phyloP scores from a whole-genome alignment of 495 filamentous ascomycete genomes.

The Talaromyces trachyspermus region DNA sequence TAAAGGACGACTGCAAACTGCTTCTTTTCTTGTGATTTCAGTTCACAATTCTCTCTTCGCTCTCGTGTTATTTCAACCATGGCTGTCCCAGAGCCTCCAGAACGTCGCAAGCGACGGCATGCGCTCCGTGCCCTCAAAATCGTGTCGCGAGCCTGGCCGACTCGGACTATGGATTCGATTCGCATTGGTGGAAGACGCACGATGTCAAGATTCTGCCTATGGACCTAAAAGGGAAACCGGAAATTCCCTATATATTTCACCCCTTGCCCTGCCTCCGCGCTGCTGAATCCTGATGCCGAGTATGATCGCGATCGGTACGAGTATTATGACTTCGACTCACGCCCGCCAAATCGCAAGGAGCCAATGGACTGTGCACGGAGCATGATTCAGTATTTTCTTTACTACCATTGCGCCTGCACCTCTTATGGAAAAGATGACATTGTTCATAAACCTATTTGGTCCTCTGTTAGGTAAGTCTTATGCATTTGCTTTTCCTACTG shows the following conservation, averaged over 20 bases:
- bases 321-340: slow-evolving; percentile 2
- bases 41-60: background rate
- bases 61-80: background rate
- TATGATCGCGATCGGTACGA: background rate
- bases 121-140: background rate
- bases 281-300: slow-evolving; percentile 1
- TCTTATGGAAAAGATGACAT: background rate
- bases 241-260: background rate
- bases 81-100: background rate
- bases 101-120: background rate
- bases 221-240: background rate
- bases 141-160: background rate
- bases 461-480: background rate
- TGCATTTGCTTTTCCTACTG: too few relatives aligned
- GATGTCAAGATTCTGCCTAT: background rate
- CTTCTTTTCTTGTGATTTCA: background rate
- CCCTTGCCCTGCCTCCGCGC: background rate
- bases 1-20: background rate
- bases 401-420: background rate
- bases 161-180: background rate
- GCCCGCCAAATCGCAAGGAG: background rate
- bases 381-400: background rate
- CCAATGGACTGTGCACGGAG: background rate
- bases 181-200: background rate
- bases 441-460: background rate